These are phyloP conservation scores for Ophiostoma triangulosporum DNA, from an alignment of 2,329 filamentous ascomycete genomes.

Conservation along the genomic window DNA sequence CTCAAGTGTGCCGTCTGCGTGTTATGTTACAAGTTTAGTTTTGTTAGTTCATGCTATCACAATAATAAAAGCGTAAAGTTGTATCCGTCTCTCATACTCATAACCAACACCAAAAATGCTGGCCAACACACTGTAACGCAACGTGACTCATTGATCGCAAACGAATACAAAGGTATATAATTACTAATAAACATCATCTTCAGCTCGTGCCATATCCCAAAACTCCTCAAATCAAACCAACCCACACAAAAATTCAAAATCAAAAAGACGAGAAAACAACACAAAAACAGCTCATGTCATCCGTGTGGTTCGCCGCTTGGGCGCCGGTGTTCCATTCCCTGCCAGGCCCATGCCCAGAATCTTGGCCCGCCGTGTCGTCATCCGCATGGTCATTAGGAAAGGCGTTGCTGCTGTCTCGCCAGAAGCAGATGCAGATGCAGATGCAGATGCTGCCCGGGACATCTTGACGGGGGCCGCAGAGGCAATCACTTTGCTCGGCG, in stretches of 20 bases:
- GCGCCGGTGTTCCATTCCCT: slow-evolving; percentile 15
- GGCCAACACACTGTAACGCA: no score
- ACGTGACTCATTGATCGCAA: no score
- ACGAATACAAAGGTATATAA: not conserved
- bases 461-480: slow-evolving; percentile 5
- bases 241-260: not conserved
- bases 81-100: no score
- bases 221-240: no score
- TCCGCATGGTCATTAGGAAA: slow-evolving; percentile 7
- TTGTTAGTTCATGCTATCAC: no score
- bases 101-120: no score
- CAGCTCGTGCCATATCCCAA: not conserved
- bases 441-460: not conserved
- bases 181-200: not conserved
- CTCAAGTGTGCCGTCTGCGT: no score
- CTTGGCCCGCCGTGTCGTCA: slow-evolving; percentile 11
- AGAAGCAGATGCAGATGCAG: not conserved
- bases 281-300: not conserved
- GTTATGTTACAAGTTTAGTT: no score
- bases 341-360: slow-evolving; percentile 12
- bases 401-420: not conserved
- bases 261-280: not conserved
- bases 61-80: no score
- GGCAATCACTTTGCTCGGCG: slow-evolving; percentile 11
- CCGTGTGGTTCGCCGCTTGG: slow-evolving; percentile 11